phyloP scores from a whole-genome alignment of 2,329 filamentous ascomycete species.

The Dothistroma pini region DNA sequence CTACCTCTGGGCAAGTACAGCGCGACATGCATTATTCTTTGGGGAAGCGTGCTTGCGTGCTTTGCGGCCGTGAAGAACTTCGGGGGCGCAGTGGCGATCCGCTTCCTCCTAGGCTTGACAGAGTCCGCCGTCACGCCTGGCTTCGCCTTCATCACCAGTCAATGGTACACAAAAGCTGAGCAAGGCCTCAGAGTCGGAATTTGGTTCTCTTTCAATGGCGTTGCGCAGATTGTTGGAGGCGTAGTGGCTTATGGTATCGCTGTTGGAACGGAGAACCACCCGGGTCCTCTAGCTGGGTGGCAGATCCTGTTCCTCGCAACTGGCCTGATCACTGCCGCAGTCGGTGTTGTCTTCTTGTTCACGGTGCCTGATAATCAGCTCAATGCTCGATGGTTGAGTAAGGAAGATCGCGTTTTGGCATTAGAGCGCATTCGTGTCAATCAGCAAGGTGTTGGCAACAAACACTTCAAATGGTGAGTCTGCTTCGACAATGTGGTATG shows the following conservation, averaged over 20 bases:
- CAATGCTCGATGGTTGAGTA: constrained; percentile 60
- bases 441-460: constrained; percentile 68
- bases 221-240: constrained; percentile 61
- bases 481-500: neutral
- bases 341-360: constrained; percentile 45
- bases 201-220: constrained; percentile 67
- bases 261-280: constrained; percentile 52
- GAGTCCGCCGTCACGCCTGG: constrained; percentile 67
- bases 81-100: constrained; percentile 58
- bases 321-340: constrained; percentile 41
- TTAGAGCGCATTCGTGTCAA: constrained; percentile 70
- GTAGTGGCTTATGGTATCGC: constrained; percentile 62
- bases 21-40: constrained; percentile 60
- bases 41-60: constrained; percentile 59
- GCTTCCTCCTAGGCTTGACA: constrained; percentile 65
- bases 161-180: constrained; percentile 70
- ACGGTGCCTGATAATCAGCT: constrained; percentile 57
- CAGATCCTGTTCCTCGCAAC: constrained; percentile 55
- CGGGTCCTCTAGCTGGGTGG: constrained; percentile 60
- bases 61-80: constrained; percentile 62
- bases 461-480: constrained; percentile 29
- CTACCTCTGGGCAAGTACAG: constrained; percentile 65
- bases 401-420: constrained; percentile 63
- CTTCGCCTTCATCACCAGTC: constrained; percentile 63
- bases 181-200: constrained; percentile 61